These are phyloP conservation scores for Onygenales sp. DNA, from an alignment of 2,329 filamentous ascomycete genomes.

Conservation along the genomic window DNA sequence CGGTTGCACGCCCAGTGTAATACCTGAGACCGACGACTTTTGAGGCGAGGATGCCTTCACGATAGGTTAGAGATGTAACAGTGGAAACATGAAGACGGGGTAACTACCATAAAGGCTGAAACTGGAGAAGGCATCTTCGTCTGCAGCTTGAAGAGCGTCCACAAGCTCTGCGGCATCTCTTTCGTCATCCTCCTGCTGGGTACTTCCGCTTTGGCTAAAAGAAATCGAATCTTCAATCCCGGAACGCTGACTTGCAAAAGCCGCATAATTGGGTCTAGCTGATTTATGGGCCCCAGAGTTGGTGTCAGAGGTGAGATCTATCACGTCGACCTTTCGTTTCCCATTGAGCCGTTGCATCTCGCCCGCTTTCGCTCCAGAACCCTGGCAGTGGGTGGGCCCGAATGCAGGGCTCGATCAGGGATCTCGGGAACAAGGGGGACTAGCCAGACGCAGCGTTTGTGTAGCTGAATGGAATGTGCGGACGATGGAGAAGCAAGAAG, in stretches of 20 bases:
- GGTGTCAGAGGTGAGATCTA: constrained; percentile 2
- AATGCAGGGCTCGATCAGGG: too few species aligned
- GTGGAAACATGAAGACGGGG: constrained; percentile 14
- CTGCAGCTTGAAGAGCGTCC: constrained; percentile 22
- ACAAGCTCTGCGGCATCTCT: constrained; percentile 23
- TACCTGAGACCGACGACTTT: constrained; percentile 55
- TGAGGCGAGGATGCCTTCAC: constrained; percentile 30
- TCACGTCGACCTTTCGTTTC: neutral
- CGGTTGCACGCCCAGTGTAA: constrained; percentile 53
- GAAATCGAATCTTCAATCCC: neutral
- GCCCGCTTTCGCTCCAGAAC: too few species aligned
- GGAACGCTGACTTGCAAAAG: neutral
- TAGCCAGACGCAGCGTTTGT: too few species aligned
- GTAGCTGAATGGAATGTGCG: too few species aligned
- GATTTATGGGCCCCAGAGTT: neutral
- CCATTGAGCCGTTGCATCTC: neutral
- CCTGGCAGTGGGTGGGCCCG: too few species aligned
- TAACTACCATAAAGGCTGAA: constrained; percentile 32
- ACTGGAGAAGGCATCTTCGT: constrained; percentile 26
- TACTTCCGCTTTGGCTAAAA: constrained; percentile 19
- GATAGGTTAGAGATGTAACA: constrained; percentile 11
- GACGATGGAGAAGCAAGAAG: too few species aligned
- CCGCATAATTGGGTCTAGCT: neutral
- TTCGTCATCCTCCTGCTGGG: constrained; percentile 27
- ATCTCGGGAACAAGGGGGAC: too few species aligned